Evolutionary conservation across 768 basidiomycete species (phyloP).

Genomic region (Aureoboletus auriporus): DNA sequence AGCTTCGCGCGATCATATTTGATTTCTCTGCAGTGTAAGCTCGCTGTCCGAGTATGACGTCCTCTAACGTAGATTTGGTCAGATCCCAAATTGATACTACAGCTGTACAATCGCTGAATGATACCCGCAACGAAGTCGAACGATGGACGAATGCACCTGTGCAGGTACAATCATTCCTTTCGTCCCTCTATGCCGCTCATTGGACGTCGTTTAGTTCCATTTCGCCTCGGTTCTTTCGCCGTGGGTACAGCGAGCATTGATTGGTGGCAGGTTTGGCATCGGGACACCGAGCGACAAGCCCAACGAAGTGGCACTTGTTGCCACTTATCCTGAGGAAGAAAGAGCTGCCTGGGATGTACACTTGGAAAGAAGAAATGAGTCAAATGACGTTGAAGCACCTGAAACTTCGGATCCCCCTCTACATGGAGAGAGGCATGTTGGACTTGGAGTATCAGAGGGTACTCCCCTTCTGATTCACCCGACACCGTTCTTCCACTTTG

Average conservation of each 20-base stretch:
- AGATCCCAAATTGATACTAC: constrained; percentile 91
- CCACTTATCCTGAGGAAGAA: constrained; percentile 53
- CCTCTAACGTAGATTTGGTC: constrained; percentile 4
- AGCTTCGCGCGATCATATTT: constrained; percentile 80
- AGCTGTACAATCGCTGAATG: constrained; percentile 85
- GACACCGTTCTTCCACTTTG: constrained; percentile 91
- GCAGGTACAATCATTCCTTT: constrained; percentile 41
- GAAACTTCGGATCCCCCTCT: constrained; percentile 18
- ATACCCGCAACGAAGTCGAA: constrained; percentile 84
- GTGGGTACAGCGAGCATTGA: constrained; percentile 86
- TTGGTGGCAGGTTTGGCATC: constrained; percentile 88
- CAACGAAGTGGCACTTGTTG: constrained; percentile 72
- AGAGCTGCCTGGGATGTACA: constrained; percentile 21
- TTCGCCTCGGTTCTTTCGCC: constrained; percentile 90
- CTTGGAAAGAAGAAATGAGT: neutral
- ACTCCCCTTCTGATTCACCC: constrained; percentile 43
- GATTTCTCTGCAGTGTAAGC: constrained; percentile 81
- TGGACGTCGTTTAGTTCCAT: constrained; percentile 65
- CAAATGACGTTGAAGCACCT: constrained; percentile 34
- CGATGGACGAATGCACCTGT: constrained; percentile 76
- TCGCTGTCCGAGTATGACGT: neutral
- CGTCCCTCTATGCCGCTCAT: neutral
- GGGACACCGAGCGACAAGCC: constrained; percentile 44
- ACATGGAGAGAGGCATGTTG: neutral
- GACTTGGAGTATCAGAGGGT: neutral